A percentile compares a stretch with the other conserved stretches of the same genome.
Conservation (phyloP, 2,329 filamentous ascomycete species). For the Zymoseptoria ardabiliae region DNA sequence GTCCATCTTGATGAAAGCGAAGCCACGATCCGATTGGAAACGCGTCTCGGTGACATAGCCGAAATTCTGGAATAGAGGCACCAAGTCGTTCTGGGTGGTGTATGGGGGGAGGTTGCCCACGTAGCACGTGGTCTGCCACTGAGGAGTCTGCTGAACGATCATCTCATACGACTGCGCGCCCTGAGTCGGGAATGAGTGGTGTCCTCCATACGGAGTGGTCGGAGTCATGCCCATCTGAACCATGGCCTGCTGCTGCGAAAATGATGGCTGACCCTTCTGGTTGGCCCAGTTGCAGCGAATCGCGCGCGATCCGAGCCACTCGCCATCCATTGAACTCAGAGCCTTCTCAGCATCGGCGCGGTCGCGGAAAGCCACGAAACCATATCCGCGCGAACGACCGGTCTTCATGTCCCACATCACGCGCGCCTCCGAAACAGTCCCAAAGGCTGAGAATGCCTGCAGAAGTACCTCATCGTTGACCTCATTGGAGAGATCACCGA, state of each 20-base stretch:
- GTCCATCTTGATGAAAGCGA: conserved; percentile 99
- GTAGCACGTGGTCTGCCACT: conserved; percentile 98
- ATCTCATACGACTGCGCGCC: conserved; percentile 97
- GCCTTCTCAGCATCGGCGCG: conserved; percentile 91
- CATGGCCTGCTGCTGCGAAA: conserved; percentile 96
- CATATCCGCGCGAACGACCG: conserved; percentile 90
- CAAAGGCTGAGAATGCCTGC: conserved; percentile 93
- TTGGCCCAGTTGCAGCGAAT: conserved; percentile 99
- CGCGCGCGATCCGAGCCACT: conserved; percentile 95
- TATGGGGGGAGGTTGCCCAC: conserved; percentile 97
- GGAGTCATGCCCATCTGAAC: conserved; percentile 96
- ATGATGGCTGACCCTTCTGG: conserved; percentile 98
- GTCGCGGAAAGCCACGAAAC: conserved; percentile 95
- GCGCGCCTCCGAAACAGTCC: conserved; percentile 89
- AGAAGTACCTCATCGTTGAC: conserved; percentile 93
- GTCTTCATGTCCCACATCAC: conserved; percentile 99
- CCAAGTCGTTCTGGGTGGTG: conserved; percentile 90
- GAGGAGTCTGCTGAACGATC: conserved; percentile 87
- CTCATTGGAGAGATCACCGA: conserved; percentile 94
- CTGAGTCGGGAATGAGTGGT: conserved; percentile 87
- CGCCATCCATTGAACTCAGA: conserved; percentile 93
- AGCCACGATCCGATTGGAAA: conserved; percentile 95
- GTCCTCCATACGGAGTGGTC: conserved; percentile 82
- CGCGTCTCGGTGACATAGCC: conserved; percentile 95
- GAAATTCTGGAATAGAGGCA: conserved; percentile 98